Conservation (phyloP, 2,329 filamentous ascomycete genomes). For the Diaporthe aspalathi region DNA sequence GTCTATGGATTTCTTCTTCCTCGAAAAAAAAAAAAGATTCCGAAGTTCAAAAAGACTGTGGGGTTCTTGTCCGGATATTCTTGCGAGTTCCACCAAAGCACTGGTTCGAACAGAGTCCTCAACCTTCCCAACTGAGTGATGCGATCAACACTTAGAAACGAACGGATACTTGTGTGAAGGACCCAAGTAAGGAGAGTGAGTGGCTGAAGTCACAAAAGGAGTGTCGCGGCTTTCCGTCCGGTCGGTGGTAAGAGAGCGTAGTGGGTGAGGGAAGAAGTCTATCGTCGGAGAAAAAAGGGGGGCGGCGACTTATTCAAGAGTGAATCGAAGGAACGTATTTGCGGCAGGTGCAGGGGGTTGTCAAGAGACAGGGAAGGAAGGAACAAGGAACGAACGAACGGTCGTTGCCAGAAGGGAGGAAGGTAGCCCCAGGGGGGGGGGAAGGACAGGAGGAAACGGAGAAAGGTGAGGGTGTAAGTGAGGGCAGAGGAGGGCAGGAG, state of each 20-base stretch:
- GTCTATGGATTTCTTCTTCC: conserved; percentile 4
- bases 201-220: conserved; percentile 30
- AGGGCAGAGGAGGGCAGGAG: conserved; percentile 26
- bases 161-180: conserved; percentile 24
- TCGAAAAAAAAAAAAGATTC: background rate
- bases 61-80: background rate
- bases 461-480: conserved; percentile 30
- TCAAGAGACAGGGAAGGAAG: conserved; percentile 24
- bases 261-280: conserved; percentile 34
- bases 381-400: too few species aligned
- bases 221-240: conserved; percentile 31
- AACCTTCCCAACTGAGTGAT: conserved; percentile 35
- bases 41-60: background rate
- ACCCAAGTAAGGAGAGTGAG: conserved; percentile 35
- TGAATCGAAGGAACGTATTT: conserved; percentile 6
- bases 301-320: conserved; percentile 29
- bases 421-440: background rate
- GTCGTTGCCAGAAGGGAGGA: conserved; percentile 29
- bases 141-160: conserved; percentile 40
- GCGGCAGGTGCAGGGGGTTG: background rate
- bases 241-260: conserved; percentile 36
- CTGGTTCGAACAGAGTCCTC: background rate
- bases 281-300: conserved; percentile 31
- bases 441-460: conserved; percentile 24
- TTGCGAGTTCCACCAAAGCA: conserved; percentile 25